Evolutionary conservation across 768 basidiomycete genomes (phyloP).

Genomic region (Mycena olivaceomarginata): DNA sequence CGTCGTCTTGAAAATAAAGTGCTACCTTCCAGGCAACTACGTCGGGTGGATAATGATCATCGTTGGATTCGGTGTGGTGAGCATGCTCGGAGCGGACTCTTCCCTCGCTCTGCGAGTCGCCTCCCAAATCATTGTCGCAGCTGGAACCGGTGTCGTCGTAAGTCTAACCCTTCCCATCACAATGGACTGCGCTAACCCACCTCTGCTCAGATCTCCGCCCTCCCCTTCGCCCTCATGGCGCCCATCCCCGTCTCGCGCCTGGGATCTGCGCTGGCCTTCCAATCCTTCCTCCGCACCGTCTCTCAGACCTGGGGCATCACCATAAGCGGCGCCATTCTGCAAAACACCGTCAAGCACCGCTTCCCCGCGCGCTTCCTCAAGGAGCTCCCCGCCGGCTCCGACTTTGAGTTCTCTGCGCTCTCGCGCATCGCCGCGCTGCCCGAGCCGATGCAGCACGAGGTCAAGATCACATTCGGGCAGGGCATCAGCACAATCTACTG

Average conservation of each 20-base stretch:
- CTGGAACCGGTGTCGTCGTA: conserved; percentile 9
- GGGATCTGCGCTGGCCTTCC: too few relatives aligned
- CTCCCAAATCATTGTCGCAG: conserved; percentile 16
- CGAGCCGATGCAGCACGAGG: too few relatives aligned
- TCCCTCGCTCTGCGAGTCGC: neutral
- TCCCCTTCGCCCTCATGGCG: neutral
- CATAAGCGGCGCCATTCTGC: too few relatives aligned
- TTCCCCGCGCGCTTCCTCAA: too few relatives aligned
- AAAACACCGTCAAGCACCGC: too few relatives aligned
- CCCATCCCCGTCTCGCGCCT: neutral
- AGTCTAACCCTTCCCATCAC: neutral
- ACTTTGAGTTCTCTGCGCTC: too few relatives aligned
- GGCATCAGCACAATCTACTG: too few relatives aligned
- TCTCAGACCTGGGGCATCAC: too few relatives aligned
- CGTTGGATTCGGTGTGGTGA: conserved; percentile 5
- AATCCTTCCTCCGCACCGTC: too few relatives aligned
- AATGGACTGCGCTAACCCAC: neutral
- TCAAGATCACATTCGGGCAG: too few relatives aligned
- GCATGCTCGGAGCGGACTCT: conserved; percentile 2
- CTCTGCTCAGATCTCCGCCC: neutral
- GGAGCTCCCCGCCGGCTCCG: too few relatives aligned
- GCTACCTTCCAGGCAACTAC: conserved; percentile 20
- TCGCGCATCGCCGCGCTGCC: too few relatives aligned
- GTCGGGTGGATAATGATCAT: conserved; percentile 5
- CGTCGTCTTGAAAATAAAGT: conserved; percentile 1